Evolutionary conservation across 371 early-diverging fungal genomes (phyloP), one percentile per base, ranked within the genome.

Genomic region (Mycotypha africana): DNA sequence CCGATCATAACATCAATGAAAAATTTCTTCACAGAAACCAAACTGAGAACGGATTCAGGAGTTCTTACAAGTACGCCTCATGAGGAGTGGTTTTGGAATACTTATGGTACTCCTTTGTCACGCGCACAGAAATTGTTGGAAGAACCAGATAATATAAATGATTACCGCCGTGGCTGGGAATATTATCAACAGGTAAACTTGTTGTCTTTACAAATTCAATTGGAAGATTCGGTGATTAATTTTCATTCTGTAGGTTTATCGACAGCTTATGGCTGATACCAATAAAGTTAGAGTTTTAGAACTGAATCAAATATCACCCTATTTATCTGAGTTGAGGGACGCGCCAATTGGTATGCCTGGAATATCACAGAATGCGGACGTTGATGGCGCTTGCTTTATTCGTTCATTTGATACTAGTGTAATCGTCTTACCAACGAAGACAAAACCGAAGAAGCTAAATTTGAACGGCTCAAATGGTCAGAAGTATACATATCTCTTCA

Each of bases 391-490:
- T 4, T 52, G 67, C 2, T 62, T 50, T 17, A 81, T 90, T 24
- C 67, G 79, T 4, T 60, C 78, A 4, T 84, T 89, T 62, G 77
- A 68, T n/a, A 45, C 74, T 12, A 67, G 45, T 15, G 68, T 91
- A 3, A 66, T 77, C 9, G 72, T 87, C 14, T 63, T 92, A 8
- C 85, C 91, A 1, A 88, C 92, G 23, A 93, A 93, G 53, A 92
- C 92, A 1, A 85, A 86, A 46, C 98, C 98, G 8, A 97, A 96
- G 53, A 90, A 86, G 53, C 73, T 98, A 25, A 62, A 65, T 24
- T 51, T 97, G 3, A 38, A 68, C 3, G 91, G 86, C 0, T 74
- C 79, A 3, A 81, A 94, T 58, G 97, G 97, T 28, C 66, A 64
- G 23, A 71, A 63, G 20, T 88, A 92, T 57, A 67, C 84, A 1